Percentiles rank a stretch among this genome's conserved stretches.
Evolutionary conservation across 805 yeast species (phyloP).

Genomic region (Metschnikowia aberdeeniae): DNA sequence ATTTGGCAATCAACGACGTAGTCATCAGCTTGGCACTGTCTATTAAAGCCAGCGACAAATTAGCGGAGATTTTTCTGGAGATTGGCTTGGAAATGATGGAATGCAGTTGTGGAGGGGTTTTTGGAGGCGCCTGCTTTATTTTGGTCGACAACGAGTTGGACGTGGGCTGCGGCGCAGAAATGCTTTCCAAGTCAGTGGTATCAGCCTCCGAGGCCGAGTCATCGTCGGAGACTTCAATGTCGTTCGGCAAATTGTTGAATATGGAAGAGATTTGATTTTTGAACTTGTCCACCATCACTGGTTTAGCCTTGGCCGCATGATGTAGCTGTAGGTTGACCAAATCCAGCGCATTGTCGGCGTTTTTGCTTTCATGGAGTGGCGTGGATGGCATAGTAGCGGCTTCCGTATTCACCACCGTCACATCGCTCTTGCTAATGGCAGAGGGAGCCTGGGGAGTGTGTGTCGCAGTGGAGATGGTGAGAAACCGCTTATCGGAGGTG

Average conservation of each 20-base stretch:
- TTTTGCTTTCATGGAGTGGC: background rate
- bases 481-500: conserved; percentile 32
- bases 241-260: conserved; percentile 45
- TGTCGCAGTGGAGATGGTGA: conserved; percentile 27
- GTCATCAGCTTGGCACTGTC: conserved; percentile 38
- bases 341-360: background rate
- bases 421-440: conserved; percentile 24
- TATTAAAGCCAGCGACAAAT: conserved; percentile 30
- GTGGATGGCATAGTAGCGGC: conserved; percentile 12
- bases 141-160: background rate
- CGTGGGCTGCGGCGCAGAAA: background rate
- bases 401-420: conserved; percentile 32
- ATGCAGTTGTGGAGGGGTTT: conserved; percentile 1
- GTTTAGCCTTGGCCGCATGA: conserved; percentile 3
- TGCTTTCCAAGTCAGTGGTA: conserved; percentile 18
- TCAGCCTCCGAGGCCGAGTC: conserved; percentile 43
- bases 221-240: conserved; percentile 43
- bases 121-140: background rate
- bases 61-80: conserved; percentile 27
- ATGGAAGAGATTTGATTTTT: conserved; percentile 35
- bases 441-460: conserved; percentile 18
- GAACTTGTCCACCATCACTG: conserved; percentile 17
- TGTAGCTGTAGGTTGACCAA: conserved; percentile 2
- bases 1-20: conserved; percentile 23
- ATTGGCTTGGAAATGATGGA: background rate